Conservation (phyloP, 805 yeast genomes). For the Brettanomyces sp. region DNA sequence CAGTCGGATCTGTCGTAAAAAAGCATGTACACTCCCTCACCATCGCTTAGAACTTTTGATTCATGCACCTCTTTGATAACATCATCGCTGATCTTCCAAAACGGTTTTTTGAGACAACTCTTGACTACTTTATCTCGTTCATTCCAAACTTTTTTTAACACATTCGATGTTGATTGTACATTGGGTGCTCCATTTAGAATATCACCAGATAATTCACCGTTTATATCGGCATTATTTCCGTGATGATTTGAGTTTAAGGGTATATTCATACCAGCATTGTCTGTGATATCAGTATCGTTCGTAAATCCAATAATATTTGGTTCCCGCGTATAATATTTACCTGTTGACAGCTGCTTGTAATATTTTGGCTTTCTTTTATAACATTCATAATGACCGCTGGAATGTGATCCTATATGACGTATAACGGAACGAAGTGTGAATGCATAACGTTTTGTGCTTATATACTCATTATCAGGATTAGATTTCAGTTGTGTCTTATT, state of each 20-base stretch:
- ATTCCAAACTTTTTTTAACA: no score
- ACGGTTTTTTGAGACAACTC: slow-evolving; percentile 49
- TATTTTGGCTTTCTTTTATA: slow-evolving; percentile 66
- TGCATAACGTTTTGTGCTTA: background rate
- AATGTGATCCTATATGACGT: slow-evolving; percentile 82
- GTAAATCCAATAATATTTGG: background rate
- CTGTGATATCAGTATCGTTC: no score
- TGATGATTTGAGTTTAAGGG: background rate
- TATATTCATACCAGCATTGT: no score
- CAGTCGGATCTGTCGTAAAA: slow-evolving; percentile 46
- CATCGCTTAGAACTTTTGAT: slow-evolving; percentile 55
- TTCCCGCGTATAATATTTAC: slow-evolving; percentile 13
- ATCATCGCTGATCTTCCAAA: slow-evolving; percentile 83
- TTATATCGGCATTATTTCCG: background rate
- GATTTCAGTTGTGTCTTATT: no score
- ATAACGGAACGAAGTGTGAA: slow-evolving; percentile 66
- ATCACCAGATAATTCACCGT: background rate
- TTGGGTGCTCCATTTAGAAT: background rate
- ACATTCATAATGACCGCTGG: slow-evolving; percentile 86
- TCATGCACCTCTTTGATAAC: slow-evolving; percentile 51
- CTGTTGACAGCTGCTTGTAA: slow-evolving; percentile 29
- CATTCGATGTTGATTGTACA: background rate
- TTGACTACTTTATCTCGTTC: slow-evolving; percentile 39
- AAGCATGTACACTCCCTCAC: slow-evolving; percentile 74
- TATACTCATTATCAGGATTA: background rate